A percentile compares a stretch with the other conserved stretches of the same genome.
Evolutionary conservation across 2,329 filamentous ascomycete species (phyloP).

Genomic region (Pseudopithomyces maydicus): DNA sequence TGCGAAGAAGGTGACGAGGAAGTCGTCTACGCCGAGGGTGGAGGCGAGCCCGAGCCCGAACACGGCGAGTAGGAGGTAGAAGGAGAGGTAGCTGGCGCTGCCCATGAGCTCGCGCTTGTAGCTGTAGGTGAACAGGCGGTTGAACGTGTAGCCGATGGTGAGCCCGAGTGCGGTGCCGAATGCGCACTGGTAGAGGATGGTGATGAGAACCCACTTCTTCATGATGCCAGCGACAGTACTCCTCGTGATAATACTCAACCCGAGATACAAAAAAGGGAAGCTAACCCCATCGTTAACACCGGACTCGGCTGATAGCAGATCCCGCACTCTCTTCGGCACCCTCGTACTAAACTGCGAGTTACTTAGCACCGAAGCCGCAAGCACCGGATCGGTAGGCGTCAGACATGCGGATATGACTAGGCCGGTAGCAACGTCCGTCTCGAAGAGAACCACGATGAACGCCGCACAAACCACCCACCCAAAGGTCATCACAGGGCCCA

Average conservation of each 20-base stretch:
- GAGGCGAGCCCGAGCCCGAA: constrained; percentile 58
- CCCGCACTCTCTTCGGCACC: constrained; percentile 57
- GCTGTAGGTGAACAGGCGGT: constrained; percentile 55
- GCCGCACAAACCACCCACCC: constrained; percentile 55
- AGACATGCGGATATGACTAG: constrained; percentile 60
- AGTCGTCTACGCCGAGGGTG: constrained; percentile 60
- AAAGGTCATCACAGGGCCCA: constrained; percentile 59
- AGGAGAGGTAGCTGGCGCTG: constrained; percentile 56
- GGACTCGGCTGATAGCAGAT: constrained; percentile 59
- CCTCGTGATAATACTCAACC: constrained; percentile 52
- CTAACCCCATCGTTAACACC: constrained; percentile 62
- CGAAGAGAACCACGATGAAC: constrained; percentile 55
- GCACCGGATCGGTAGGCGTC: constrained; percentile 62
- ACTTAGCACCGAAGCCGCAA: constrained; percentile 59
- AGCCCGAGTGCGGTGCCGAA: constrained; percentile 56
- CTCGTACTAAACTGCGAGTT: constrained; percentile 59
- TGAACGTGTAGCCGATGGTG: constrained; percentile 54
- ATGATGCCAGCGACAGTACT: constrained; percentile 46
- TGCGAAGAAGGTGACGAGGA: constrained; percentile 61
- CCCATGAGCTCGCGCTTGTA: constrained; percentile 54
- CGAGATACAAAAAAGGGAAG: constrained; percentile 63
- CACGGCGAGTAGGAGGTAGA: constrained; percentile 61
- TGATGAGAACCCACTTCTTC: constrained; percentile 60
- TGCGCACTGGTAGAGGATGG: constrained; percentile 60
- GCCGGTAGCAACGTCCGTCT: constrained; percentile 52